Evolutionary conservation across 2,329 filamentous ascomycete genomes (phyloP), one percentile per base, ranked within the genome.

Genomic region (Nothopassalora personata): DNA sequence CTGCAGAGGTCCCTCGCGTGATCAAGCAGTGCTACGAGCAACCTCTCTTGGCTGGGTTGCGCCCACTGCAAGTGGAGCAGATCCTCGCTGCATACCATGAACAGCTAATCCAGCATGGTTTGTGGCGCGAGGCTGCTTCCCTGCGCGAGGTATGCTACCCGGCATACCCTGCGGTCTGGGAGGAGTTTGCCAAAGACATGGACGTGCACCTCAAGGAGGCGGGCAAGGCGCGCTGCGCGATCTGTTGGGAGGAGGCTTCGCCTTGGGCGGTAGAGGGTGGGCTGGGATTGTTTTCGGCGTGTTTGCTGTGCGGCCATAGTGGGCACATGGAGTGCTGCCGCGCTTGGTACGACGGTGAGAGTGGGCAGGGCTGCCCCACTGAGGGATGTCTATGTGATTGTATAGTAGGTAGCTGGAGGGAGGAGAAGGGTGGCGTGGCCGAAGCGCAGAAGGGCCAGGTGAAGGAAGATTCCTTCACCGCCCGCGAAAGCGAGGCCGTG

Each of bases 361-460:
- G 76, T 33, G 74, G 77, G 39, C 79, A 83, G 61, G 83, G 83
- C 15, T 87, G 84, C 72, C 79, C 83, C 2, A 83, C 80, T 7
- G 77, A 79, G 51, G 84, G 82, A 18, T 87, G 84, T 69, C 72
- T 80, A 55, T 85, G 84, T 65, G 82, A 85, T 66, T 86, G 84
- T 34, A 58, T 59, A 6, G 52, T 53, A 30, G 64, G 63, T n/a
- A 18, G 43, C 4, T 62, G 58, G 54, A 53, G 63, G 36, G 56
- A 61, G 27, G 60, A 64, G 52, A 62, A 63, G 53, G 39, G 39
- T 7, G 39, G 13, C 13, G 10, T 45, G 67, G 52, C 52, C 39
- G 39, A 65, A 1, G 72, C 69, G 58, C 71, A 72, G 33, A 71
- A 74, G 56, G 73, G 70, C 66, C 73, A 70, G 57, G 71, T 73